Percentiles rank a stretch among this genome's conserved stretches.
These are phyloP conservation scores for Botrytis medusae DNA, from an alignment of 2,329 filamentous ascomycete species.

Conservation along the genomic window DNA sequence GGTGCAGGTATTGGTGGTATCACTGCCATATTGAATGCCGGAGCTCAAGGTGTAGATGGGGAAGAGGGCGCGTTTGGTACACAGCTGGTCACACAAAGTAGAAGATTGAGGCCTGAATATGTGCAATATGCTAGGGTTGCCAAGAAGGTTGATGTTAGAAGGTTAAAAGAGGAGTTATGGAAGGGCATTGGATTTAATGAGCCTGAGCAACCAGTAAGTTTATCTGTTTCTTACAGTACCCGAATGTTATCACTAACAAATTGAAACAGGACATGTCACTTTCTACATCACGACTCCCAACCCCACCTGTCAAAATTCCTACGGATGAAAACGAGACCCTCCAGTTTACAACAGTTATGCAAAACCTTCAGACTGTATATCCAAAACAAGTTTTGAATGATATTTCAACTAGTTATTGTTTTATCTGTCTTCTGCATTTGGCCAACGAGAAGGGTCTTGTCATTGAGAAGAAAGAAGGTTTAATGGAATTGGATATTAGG, in stretches of 20 bases:
- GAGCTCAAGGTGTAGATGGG: constrained; percentile 44
- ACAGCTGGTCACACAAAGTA: constrained; percentile 64
- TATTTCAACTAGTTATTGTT: constrained; percentile 90
- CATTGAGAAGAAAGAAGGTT: constrained; percentile 52
- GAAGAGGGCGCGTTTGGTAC: constrained; percentile 56
- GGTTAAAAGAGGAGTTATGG: constrained; percentile 70
- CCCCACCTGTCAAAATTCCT: constrained; percentile 40
- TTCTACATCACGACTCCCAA: constrained; percentile 36
- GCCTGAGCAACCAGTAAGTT: constrained; percentile 48
- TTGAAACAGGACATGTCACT: constrained; percentile 14
- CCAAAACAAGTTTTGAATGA: constrained; percentile 83
- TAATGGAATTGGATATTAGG: constrained; percentile 60
- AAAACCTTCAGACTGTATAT: constrained; percentile 82
- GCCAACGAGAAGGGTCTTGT: constrained; percentile 75
- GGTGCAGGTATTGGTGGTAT: constrained; percentile 50
- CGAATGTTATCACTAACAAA: background rate
- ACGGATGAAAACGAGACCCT: constrained; percentile 52
- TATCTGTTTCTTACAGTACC: background rate
- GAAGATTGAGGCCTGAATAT: constrained; percentile 64
- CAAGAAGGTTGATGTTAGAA: constrained; percentile 69
- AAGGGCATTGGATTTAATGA: constrained; percentile 61
- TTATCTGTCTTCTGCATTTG: constrained; percentile 77
- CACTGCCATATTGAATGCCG: constrained; percentile 52
- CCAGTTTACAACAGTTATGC: constrained; percentile 91
- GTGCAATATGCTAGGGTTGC: constrained; percentile 69